Percentiles rank a stretch among this genome's conserved stretches.
These are phyloP conservation scores for Rubus parviflorus DNA, from an alignment of 306 rosid genomes.

Conservation along the genomic window DNA sequence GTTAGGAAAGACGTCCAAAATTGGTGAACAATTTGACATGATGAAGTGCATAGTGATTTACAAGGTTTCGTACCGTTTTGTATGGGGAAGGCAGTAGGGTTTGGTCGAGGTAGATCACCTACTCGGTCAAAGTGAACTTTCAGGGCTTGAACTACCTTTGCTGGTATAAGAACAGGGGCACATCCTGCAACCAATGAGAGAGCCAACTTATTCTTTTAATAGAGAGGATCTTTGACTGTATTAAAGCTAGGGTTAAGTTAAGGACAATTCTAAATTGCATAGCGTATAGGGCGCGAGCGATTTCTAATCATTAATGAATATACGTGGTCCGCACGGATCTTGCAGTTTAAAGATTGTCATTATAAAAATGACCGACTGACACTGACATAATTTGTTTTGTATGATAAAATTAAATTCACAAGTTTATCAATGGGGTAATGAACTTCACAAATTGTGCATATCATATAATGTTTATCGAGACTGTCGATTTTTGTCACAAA, in stretches of 20 bases:
- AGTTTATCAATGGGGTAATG: background rate
- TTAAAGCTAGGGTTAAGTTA: background rate
- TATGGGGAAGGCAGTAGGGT: slow-evolving; percentile 35
- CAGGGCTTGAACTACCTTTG: slow-evolving; percentile 87
- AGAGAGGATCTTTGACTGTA: background rate
- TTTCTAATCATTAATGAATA: no score
- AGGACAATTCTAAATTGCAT: background rate
- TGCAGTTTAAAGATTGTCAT: no score
- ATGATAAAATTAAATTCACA: no score
- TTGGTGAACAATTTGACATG: background rate
- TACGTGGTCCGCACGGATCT: no score
- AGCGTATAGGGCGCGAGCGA: background rate
- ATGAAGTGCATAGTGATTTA: no score
- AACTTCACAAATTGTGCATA: background rate
- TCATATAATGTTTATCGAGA: no score
- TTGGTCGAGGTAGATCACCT: slow-evolving; percentile 47
- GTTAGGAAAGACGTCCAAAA: background rate
- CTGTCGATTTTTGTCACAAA: no score
- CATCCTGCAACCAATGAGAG: slow-evolving; percentile 28
- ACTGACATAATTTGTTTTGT: no score
- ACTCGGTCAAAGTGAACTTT: slow-evolving; percentile 76
- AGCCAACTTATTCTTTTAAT: background rate
- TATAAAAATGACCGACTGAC: background rate
- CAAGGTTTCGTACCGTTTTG: slow-evolving; percentile 46
- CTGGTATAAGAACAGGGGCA: slow-evolving; percentile 82